Base-by-base conservation (phyloP, 257 asterid species). In the Solanum sejunctum region DNA sequence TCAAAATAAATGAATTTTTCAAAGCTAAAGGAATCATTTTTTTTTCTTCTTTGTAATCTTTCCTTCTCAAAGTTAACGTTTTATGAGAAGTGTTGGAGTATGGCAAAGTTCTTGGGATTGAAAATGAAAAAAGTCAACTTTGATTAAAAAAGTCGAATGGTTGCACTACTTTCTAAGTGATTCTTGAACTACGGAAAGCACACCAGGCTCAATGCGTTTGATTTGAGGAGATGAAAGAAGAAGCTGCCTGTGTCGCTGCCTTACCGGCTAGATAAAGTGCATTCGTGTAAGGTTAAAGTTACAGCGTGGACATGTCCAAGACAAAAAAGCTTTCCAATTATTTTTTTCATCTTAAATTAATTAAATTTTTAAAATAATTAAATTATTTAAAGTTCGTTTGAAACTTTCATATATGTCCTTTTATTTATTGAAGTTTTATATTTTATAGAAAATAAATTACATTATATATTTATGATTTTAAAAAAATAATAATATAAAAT, bases 91-190 rank as follows among this genome's bases (percentile, higher is more conserved):
- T 3, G 26, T 26, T 28, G 10, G 21, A 77, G 16, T 51, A 26
- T 21, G 20, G 45, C 75, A 57, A 67, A 80, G 82, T 47, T 47
- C 83, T 83, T 75, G 86, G 81, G 88, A 82, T 82, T 52, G 69
- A 21, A 57, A 73, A 61, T 75, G 13, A 8, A 51, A 12, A 51
- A 75, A 83, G 88, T 86, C 86, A 86, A 83, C 88, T 81, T 61
- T 45, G 45, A 26, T 55, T 56, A 43, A 39, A 23, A 26, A 52
- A 77, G 11, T 0, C 52, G 12, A 32, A 77, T 77, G 21, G 6
- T 26, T 28, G 82, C 82, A 51, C 45, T 77, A 52, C 64, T 52
- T 77, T 28, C 63, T 8, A 77, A 77, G 47, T 77, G 58, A 77
- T 77, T 51, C 47, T 77, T 77, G 64, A 52, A 23, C 7, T 28